These are phyloP conservation scores for Stemphylium beticola DNA, from an alignment of 2,329 filamentous ascomycete species.

Conservation along the genomic window DNA sequence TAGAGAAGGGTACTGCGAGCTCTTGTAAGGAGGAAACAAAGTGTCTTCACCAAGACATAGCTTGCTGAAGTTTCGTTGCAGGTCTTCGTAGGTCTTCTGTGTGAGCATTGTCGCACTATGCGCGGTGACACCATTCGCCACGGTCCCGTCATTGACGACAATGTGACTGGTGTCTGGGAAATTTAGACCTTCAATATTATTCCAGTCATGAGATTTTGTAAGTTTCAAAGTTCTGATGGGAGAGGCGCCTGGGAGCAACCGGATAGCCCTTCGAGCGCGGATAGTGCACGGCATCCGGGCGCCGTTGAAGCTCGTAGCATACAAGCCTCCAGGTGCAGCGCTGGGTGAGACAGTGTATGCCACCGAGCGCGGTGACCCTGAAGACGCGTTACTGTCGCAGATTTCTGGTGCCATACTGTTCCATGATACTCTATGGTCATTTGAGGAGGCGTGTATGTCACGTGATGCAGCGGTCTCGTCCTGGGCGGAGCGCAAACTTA, in stretches of 20 bases:
- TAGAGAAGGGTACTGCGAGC: conserved; percentile 1
- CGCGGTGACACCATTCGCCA: neutral
- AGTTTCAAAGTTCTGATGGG: conserved; percentile 1
- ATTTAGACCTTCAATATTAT: neutral
- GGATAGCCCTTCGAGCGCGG: neutral
- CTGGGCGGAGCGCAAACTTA: neutral
- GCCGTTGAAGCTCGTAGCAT: conserved; percentile 14
- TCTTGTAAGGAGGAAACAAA: neutral
- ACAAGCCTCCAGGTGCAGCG: conserved; percentile 9
- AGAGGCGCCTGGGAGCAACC: conserved; percentile 5
- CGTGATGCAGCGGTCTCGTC: neutral
- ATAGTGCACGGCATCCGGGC: conserved; percentile 16
- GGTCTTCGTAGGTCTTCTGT: neutral
- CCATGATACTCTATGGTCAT: neutral
- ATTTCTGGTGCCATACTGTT: neutral
- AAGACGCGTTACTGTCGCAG: neutral
- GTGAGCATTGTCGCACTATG: neutral
- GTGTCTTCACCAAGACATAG: conserved; percentile 2
- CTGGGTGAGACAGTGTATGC: conserved; percentile 5
- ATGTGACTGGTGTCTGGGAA: conserved; percentile 8
- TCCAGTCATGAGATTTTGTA: neutral
- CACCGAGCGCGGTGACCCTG: neutral
- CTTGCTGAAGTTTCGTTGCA: neutral
- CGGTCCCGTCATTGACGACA: neutral
- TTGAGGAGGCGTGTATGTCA: neutral